Percentiles rank a stretch among this genome's conserved stretches.
phyloP scores from a whole-genome alignment of 2,329 filamentous ascomycete species.

The Helotiales sp. region DNA sequence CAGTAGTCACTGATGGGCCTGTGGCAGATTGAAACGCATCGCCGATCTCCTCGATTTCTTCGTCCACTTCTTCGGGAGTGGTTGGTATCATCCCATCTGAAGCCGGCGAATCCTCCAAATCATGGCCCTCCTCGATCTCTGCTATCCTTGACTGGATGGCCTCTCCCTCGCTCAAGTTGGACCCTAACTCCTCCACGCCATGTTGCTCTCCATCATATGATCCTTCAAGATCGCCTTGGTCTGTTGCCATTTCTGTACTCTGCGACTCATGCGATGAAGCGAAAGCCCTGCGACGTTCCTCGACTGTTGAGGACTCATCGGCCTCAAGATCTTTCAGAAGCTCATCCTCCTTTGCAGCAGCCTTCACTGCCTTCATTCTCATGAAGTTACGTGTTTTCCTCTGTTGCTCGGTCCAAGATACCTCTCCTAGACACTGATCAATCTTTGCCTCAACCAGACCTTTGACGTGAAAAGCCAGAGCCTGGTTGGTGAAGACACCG shows the following conservation, averaged over 20 bases:
- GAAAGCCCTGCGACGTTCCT: background rate
- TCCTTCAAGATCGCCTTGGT: background rate
- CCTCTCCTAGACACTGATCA: conserved; percentile 35
- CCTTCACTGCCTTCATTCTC: conserved; percentile 3
- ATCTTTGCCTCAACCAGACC: conserved; percentile 77
- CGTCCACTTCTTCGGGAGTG: background rate
- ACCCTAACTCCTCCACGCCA: background rate
- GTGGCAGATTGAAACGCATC: background rate
- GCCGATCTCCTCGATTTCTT: background rate
- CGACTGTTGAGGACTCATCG: background rate
- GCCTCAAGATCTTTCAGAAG: background rate
- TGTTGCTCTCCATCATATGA: background rate
- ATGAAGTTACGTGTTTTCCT: conserved; percentile 17
- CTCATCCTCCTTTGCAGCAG: background rate
- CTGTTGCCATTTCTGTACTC: background rate
- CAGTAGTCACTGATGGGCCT: background rate
- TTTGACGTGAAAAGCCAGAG: conserved; percentile 80
- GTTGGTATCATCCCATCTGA: conserved; percentile 9
- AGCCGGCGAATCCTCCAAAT: conserved; percentile 8
- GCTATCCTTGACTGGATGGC: background rate
- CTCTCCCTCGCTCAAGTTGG: background rate
- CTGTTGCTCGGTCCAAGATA: conserved; percentile 15
- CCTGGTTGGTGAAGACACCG: conserved; percentile 77
- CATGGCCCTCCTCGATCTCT: background rate
- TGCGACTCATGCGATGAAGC: background rate